These are phyloP conservation scores for Blastobotrys illinoisensis DNA, from an alignment of 1,139 yeast genomes.

Conservation along the genomic window DNA sequence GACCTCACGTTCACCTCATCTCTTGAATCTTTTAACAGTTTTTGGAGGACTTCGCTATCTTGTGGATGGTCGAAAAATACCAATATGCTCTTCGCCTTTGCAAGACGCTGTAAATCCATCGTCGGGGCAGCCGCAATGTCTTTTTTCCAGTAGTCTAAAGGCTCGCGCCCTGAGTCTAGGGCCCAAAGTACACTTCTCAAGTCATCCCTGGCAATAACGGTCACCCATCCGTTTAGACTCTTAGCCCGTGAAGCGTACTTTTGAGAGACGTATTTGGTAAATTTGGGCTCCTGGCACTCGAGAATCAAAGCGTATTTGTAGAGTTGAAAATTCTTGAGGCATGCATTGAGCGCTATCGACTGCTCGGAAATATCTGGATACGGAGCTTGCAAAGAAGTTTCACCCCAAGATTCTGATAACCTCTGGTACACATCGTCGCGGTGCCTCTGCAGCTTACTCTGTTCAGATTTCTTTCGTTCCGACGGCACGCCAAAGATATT, in stretches of 20 bases:
- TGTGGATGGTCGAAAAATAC: background rate
- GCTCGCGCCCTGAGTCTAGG: background rate
- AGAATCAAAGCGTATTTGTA: background rate
- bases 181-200: background rate
- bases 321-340: background rate
- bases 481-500: background rate
- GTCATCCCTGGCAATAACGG: background rate
- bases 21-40: background rate
- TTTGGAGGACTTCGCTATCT: background rate
- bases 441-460: background rate
- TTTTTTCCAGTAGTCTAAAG: background rate
- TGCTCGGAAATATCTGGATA: background rate
- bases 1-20: background rate
- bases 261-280: background rate
- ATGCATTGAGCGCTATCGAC: background rate
- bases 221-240: background rate
- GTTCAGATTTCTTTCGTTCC: background rate
- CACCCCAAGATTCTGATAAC: background rate
- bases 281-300: background rate
- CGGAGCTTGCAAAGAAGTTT: background rate
- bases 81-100: background rate
- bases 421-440: background rate
- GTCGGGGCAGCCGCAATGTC: background rate
- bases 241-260: background rate
- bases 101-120: background rate